Evolutionary conservation across 1,284 basidiomycete genomes (phyloP), one percentile per base, ranked within the genome.

Genomic region (Moesziomyces sp.): DNA sequence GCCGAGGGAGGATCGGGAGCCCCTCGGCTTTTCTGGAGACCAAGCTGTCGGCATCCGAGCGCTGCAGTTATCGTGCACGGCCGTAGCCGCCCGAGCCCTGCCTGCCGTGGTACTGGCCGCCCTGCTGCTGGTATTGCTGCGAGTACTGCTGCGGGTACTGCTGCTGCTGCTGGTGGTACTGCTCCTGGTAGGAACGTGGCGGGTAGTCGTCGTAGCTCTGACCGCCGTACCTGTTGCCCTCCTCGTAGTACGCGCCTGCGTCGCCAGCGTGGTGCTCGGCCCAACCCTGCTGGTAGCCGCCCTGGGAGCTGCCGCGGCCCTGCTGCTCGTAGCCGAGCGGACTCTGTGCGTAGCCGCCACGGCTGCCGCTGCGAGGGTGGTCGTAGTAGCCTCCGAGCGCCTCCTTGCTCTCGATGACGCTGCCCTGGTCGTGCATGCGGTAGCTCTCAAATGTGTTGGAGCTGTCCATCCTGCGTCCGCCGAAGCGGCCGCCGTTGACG

Each of bases 181-280:
- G 40, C 43, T 65, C 55, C 46, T 70, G 65, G 16, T 47, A 47
- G 51, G 48, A 43, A 26, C 54, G 62, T 43, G 23, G 45, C 18
- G 58, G 47, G 48, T 74, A 66, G 38, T 74, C 71, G 24, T 74
- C 66, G 56, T 70, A 66, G 55, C 55, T 46, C 30, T 54, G 63
- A n/a, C 61, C 55, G 26, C 53, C 57, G 34, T 76, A 78, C 35
- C 73, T 65, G 52, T 59, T 61, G n/a, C 72, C 71, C 56, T 78
- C 67, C 28, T 72, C 69, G 61, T 80, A 80, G 50, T 80, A 74
- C 11, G 78, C 78, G 23, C 78, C 78, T 10, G 76, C 77, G 44
- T 80, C 78, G 18, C 78, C 78, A 9, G 71, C 69, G 48, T 77
- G 74, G 63, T 80, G 73, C 52, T 80, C 78, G 28, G 76, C 78